phyloP scores from a whole-genome alignment of 2,329 filamentous ascomycete genomes.

The Apiospora pterosperma region DNA sequence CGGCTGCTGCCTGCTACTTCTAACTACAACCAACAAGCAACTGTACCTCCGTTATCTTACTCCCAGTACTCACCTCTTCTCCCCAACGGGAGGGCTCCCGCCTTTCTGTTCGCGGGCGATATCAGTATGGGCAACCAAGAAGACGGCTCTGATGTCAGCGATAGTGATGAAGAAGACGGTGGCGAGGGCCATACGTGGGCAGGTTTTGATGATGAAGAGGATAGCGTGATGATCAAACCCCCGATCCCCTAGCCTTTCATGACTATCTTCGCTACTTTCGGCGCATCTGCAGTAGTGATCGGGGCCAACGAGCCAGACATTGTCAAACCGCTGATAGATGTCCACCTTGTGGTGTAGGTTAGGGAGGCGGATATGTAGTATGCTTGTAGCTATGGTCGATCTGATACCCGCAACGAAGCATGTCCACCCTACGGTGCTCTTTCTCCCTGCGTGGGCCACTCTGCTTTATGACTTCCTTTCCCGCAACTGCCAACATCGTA shows the following conservation, averaged over 20 bases:
- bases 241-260: constrained; percentile 8
- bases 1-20: not conserved
- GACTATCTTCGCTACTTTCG: not conserved
- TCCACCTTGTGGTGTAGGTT: not conserved
- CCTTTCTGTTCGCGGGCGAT: not conserved
- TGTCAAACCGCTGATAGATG: not conserved
- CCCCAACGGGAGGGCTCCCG: not conserved
- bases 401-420: not conserved
- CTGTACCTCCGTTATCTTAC: not conserved
- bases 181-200: constrained; percentile 15
- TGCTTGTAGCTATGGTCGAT: not conserved
- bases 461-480: constrained; percentile 21
- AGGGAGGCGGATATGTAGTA: not conserved
- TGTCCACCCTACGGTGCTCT: not conserved
- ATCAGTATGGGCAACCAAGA: not conserved
- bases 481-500: constrained; percentile 27
- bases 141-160: constrained; percentile 13
- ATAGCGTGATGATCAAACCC: constrained; percentile 13
- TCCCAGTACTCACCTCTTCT: not conserved
- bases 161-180: constrained; percentile 8
- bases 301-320: not conserved
- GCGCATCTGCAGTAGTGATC: not conserved
- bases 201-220: constrained; percentile 11
- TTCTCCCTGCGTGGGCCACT: constrained; percentile 16
- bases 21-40: not conserved